A percentile compares a stretch with the other conserved stretches of the same genome.
Conservation (phyloP, 1,284 basidiomycete species). For the Ganoderma sp. region DNA sequence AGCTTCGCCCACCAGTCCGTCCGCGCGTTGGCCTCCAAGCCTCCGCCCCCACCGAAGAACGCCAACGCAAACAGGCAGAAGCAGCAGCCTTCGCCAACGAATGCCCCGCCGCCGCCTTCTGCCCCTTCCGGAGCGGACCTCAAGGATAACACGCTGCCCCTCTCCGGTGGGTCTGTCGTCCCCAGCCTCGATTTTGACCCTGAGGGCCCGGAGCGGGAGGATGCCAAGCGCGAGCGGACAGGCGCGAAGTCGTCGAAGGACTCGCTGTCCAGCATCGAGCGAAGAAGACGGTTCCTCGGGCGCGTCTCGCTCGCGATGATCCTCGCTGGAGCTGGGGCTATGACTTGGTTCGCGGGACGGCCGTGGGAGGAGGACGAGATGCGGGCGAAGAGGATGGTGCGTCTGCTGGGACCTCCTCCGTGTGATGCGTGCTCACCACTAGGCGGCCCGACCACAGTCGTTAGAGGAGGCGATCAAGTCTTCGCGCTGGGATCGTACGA, state of each 20-base stretch:
- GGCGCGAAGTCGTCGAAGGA: slow-evolving; percentile 77
- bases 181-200: slow-evolving; percentile 42
- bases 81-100: slow-evolving; percentile 8
- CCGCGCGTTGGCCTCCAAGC: slow-evolving; percentile 36
- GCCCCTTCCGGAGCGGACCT: slow-evolving; percentile 21
- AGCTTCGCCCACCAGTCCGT: slow-evolving; percentile 30
- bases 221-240: slow-evolving; percentile 47
- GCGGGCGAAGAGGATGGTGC: slow-evolving; percentile 49
- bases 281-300: slow-evolving; percentile 60
- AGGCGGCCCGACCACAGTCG: slow-evolving; percentile 44
- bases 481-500: slow-evolving; percentile 66
- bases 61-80: slow-evolving; percentile 14
- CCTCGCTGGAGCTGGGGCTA: slow-evolving; percentile 58
- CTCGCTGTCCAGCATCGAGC: slow-evolving; percentile 75
- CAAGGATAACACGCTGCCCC: slow-evolving; percentile 17
- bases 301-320: slow-evolving; percentile 52
- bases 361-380: slow-evolving; percentile 45
- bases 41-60: slow-evolving; percentile 32
- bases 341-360: slow-evolving; percentile 41
- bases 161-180: slow-evolving; percentile 31
- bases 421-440: slow-evolving; percentile 21
- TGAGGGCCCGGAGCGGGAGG: slow-evolving; percentile 31
- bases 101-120: slow-evolving; percentile 25
- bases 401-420: slow-evolving; percentile 27
- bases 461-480: slow-evolving; percentile 57